phyloP scores from a whole-genome alignment of 331 rosid species.

The Malus hybrid region DNA sequence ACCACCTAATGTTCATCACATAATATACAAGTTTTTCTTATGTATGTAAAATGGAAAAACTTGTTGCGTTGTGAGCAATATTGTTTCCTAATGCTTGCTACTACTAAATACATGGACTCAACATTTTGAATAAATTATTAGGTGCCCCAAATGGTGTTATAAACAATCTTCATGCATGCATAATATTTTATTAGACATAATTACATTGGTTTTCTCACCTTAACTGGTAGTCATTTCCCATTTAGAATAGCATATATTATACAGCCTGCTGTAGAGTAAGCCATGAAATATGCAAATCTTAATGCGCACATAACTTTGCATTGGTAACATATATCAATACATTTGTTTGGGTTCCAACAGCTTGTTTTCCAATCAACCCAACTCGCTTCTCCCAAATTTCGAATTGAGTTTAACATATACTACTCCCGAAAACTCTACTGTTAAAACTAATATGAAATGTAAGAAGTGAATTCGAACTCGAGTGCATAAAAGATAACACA shows the following conservation, averaged over 20 bases:
- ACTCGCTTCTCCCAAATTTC: not conserved
- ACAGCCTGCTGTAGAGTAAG: not conserved
- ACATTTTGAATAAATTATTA: not conserved
- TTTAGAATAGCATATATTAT: not conserved
- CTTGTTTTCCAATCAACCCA: not conserved
- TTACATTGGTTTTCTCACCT: conserved; percentile 33
- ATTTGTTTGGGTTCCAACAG: not conserved
- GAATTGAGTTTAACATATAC: not conserved
- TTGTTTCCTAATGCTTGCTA: not conserved
- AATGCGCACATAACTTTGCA: not conserved
- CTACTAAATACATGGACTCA: not conserved
- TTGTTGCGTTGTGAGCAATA: not conserved
- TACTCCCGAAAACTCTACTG: too few species aligned
- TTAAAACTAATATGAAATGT: not conserved
- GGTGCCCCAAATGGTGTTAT: not conserved
- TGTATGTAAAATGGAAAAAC: not conserved
- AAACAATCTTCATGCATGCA: not conserved
- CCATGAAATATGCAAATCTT: not conserved
- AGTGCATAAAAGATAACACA: not conserved
- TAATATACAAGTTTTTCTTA: not conserved
- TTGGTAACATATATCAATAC: not conserved
- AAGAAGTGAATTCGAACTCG: not conserved
- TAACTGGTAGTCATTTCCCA: conserved; percentile 33
- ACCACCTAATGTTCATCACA: not conserved
- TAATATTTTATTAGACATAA: not conserved